Base-by-base conservation (phyloP, 352 stramenopile species). In the Pythium brassicae region DNA sequence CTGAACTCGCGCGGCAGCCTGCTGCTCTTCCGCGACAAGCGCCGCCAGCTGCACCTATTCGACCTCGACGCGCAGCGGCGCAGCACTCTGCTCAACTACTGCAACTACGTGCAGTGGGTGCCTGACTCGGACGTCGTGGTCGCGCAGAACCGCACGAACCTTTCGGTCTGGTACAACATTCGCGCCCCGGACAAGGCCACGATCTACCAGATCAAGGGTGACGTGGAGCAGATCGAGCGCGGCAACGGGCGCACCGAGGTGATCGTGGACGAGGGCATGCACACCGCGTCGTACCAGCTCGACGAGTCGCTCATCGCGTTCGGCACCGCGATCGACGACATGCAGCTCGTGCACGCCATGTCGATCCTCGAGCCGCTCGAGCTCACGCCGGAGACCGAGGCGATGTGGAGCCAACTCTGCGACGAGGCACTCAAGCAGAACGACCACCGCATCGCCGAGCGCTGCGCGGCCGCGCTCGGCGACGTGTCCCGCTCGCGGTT, bases 121-220 rank as follows among this genome's bases (percentile, higher is more conserved):
- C 94, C 94, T n/a, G 84, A 96, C 32, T 97, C 82, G 53, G 92
- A 98, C 59, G 94, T 98, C 9, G 89, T 98, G 3, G 94, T 98
- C 9, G 92, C 94, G 8, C 94, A 98, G 62, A 97, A 95, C 62
- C 84, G 92, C 22, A 72, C 66, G 11, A 97, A 90, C 47, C 57
- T 98, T 9, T 97, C 87, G 29, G 89, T 98, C 23, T 98, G 94
- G 94, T 98, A 98, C 80, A 98, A 98, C 59, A 97, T 98, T 51
- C 84, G 86, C 42, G 76, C 86, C 4, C 90, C 92, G 0, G 92
- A 98, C 59, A 96, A 97, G 68, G 85, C 95, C 8, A 98, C 92
- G 6, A 95, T 95, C 51, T 94, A 97, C 59, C 80, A 96, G 65
- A 97, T 98, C 68, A 97, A 97, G 58, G 94, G 94, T 37, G 93